Conservation (phyloP, 306 rosid genomes). For the Delonix regia region DNA sequence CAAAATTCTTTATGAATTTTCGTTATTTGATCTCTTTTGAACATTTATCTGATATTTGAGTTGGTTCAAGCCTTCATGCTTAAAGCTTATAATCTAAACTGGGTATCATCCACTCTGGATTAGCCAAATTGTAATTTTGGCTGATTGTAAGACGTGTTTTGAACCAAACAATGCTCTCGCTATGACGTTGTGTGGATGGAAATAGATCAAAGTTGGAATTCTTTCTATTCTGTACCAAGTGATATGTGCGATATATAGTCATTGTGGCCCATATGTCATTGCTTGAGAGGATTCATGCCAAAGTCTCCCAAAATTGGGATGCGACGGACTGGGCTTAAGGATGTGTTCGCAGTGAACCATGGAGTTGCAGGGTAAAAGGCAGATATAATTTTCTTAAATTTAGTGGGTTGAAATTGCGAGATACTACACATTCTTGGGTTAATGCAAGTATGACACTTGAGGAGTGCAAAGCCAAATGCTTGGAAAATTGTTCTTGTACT, state of each 20-base stretch:
- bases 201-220: conserved; percentile 34
- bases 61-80: background rate
- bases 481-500: conserved; percentile 50
- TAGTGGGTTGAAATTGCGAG: conserved; percentile 42
- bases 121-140: background rate
- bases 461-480: conserved; percentile 47
- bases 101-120: background rate
- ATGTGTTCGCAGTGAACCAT: conserved; percentile 33
- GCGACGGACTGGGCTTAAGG: conserved; percentile 42
- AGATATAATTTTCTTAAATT: conserved; percentile 31
- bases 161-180: conserved; percentile 35
- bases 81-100: background rate
- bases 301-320: conserved; percentile 43
- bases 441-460: conserved; percentile 37
- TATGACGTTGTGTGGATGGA: conserved; percentile 29
- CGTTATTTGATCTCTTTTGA: background rate
- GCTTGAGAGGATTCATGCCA: conserved; percentile 44
- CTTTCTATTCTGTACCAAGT: conserved; percentile 18
- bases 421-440: conserved; percentile 45
- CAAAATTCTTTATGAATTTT: background rate
- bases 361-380: conserved; percentile 33
- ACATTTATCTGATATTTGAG: background rate
- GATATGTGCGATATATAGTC: conserved; percentile 51
- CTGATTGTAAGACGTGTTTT: conserved; percentile 14
- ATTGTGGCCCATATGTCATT: conserved; percentile 53